Evolutionary conservation across 306 rosid genomes (phyloP).

Genomic region (Cucurbita maxima): DNA sequence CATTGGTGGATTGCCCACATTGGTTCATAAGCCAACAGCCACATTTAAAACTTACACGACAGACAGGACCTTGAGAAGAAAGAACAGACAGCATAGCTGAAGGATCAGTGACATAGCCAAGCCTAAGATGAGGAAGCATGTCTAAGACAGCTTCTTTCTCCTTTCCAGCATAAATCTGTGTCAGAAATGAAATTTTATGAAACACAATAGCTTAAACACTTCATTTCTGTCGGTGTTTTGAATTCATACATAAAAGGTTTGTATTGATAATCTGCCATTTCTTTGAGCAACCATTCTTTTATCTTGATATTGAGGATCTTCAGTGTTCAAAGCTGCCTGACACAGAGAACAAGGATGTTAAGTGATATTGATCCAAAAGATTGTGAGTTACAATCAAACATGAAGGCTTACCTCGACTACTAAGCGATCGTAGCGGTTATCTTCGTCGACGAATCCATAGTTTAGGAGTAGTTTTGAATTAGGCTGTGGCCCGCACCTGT

Average conservation of each 20-base stretch:
- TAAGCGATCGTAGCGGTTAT: constrained; percentile 62
- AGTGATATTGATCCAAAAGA: constrained; percentile 3
- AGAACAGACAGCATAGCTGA: constrained; percentile 86
- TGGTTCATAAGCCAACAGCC: background rate
- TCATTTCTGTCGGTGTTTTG: constrained; percentile 12
- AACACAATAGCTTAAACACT: background rate
- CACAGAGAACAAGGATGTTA: constrained; percentile 11
- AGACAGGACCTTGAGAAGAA: constrained; percentile 94
- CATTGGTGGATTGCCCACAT: background rate
- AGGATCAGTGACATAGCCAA: constrained; percentile 95
- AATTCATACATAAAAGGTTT: constrained; percentile 47
- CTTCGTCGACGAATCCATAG: constrained; percentile 89
- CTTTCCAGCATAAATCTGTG: constrained; percentile 63
- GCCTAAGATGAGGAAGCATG: constrained; percentile 80
- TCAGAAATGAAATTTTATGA: constrained; percentile 10
- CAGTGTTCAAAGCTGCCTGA: constrained; percentile 84
- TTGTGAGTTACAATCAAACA: background rate
- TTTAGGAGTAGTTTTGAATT: constrained; percentile 76
- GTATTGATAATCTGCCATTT: constrained; percentile 73
- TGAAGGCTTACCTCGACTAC: constrained; percentile 42
- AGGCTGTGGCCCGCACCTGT: constrained; percentile 99
- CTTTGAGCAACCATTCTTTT: constrained; percentile 93
- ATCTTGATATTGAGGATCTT: constrained; percentile 95
- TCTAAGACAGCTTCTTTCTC: constrained; percentile 70
- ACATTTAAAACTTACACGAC: constrained; percentile 50